phyloP scores from a whole-genome alignment of 345 rosid species.

The Carallia pectinifolia region DNA sequence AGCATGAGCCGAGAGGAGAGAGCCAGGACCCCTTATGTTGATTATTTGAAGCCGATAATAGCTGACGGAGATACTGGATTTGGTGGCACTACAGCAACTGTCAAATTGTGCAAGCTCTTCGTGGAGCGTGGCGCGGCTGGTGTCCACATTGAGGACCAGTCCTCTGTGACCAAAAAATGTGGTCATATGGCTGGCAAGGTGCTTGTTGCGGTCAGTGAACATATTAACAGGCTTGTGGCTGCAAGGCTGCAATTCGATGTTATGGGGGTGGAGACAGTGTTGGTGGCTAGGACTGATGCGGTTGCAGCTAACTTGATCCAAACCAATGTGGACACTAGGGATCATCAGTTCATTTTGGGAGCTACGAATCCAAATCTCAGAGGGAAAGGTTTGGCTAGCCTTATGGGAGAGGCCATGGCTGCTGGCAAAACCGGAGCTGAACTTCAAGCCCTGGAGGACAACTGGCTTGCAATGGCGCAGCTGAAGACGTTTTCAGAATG shows the following conservation, averaged over 20 bases:
- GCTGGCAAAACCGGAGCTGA: slow-evolving; percentile 69
- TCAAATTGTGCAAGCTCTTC: slow-evolving; percentile 92
- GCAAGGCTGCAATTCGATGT: slow-evolving; percentile 94
- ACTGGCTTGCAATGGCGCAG: slow-evolving; percentile 71
- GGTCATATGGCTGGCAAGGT: slow-evolving; percentile 99
- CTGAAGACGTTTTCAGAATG: slow-evolving; percentile 77
- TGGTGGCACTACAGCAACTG: slow-evolving; percentile 92
- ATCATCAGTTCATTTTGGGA: slow-evolving; percentile 92
- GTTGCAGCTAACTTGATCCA: slow-evolving; percentile 85
- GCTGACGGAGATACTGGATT: slow-evolving; percentile 97
- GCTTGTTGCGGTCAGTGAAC: slow-evolving; percentile 86
- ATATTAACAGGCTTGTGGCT: slow-evolving; percentile 86
- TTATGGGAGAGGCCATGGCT: slow-evolving; percentile 75
- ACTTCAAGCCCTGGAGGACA: slow-evolving; percentile 79
- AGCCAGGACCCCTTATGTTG: slow-evolving; percentile 76
- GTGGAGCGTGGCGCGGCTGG: slow-evolving; percentile 97
- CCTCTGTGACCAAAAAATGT: slow-evolving; percentile 90
- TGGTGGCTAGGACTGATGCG: slow-evolving; percentile 93
- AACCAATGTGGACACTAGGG: slow-evolving; percentile 75
- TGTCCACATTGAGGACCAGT: slow-evolving; percentile 93
- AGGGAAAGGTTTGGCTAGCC: slow-evolving; percentile 61
- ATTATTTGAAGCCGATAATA: slow-evolving; percentile 89
- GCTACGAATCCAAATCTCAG: slow-evolving; percentile 70
- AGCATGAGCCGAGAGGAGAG: slow-evolving; percentile 82
- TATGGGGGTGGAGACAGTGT: slow-evolving; percentile 88